Conservation (phyloP, 2,329 filamentous ascomycete genomes). For the Cordyceps pruinosa region DNA sequence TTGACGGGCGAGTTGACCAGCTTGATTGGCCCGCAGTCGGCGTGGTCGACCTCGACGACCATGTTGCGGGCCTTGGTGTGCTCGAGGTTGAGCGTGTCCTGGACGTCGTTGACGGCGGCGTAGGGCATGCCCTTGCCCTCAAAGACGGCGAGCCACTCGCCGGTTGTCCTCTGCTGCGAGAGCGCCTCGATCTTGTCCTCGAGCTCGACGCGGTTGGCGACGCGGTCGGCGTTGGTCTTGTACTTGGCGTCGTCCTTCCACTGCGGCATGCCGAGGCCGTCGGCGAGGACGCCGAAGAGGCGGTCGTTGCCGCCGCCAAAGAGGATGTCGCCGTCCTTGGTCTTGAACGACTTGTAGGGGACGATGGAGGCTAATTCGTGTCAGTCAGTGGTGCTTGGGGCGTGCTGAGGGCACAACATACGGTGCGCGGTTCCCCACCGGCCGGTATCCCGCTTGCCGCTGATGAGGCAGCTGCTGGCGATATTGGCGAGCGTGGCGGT, state of each 20-base stretch:
- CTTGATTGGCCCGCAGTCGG: constrained; percentile 75
- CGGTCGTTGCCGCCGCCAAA: constrained; percentile 68
- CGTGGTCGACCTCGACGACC: constrained; percentile 83
- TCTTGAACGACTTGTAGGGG: constrained; percentile 80
- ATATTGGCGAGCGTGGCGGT: constrained; percentile 93
- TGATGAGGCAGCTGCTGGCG: constrained; percentile 84
- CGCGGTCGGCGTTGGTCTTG: constrained; percentile 54
- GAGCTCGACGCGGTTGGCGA: constrained; percentile 66
- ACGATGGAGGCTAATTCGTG: constrained; percentile 74
- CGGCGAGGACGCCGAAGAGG: constrained; percentile 59
- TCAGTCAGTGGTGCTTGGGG: background rate
- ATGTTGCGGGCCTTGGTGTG: constrained; percentile 82
- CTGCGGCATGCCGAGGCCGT: constrained; percentile 49
- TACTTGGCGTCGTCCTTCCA: constrained; percentile 56
- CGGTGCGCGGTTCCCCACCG: constrained; percentile 96
- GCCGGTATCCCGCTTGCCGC: constrained; percentile 77
- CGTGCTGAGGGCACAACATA: constrained; percentile 33
- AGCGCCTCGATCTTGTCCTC: constrained; percentile 72
- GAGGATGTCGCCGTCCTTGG: constrained; percentile 62
- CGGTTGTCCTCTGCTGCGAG: constrained; percentile 70
- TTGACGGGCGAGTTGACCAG: constrained; percentile 94
- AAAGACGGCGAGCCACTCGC: constrained; percentile 79
- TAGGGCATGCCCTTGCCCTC: constrained; percentile 91
- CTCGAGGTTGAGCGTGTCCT: constrained; percentile 72
- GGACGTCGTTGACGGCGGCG: constrained; percentile 88